phyloP scores from a whole-genome alignment of 176 grass and related monocot genomes.

The Hordeum marinum region DNA sequence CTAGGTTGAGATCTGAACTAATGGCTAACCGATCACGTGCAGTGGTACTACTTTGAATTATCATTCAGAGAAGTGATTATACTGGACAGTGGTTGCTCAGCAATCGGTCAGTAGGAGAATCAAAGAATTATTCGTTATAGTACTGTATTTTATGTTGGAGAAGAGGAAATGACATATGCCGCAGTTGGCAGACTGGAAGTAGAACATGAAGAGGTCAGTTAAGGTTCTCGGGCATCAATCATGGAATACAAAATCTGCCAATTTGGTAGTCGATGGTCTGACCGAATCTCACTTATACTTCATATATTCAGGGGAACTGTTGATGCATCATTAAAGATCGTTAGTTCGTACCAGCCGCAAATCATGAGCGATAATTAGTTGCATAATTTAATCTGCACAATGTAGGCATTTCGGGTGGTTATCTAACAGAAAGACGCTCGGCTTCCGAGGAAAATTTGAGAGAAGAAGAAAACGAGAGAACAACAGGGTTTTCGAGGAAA shows the following conservation, averaged over 20 bases:
- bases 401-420: conserved; percentile 30
- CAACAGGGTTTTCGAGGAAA: too few relatives aligned
- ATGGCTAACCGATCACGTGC: conserved; percentile 13
- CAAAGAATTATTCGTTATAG: background rate
- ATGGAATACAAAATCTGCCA: background rate
- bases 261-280: background rate
- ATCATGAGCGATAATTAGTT: conserved; percentile 5
- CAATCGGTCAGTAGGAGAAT: background rate
- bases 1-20: background rate
- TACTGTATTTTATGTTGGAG: background rate
- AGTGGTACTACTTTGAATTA: background rate
- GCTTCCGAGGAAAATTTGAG: background rate
- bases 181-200: background rate
- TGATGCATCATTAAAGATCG: conserved; percentile 16
- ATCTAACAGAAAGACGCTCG: conserved; percentile 30
- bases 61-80: background rate
- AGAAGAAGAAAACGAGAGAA: background rate
- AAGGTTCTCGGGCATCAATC: conserved; percentile 14
- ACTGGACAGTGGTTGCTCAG: background rate
- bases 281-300: conserved; percentile 37
- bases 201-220: conserved; percentile 12
- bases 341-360: conserved; percentile 5
- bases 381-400: background rate
- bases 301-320: background rate
- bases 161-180: background rate